Evolutionary conservation across 2,329 filamentous ascomycete genomes (phyloP), one percentile per base, ranked within the genome.

Genomic region (Cladosporium velox): DNA sequence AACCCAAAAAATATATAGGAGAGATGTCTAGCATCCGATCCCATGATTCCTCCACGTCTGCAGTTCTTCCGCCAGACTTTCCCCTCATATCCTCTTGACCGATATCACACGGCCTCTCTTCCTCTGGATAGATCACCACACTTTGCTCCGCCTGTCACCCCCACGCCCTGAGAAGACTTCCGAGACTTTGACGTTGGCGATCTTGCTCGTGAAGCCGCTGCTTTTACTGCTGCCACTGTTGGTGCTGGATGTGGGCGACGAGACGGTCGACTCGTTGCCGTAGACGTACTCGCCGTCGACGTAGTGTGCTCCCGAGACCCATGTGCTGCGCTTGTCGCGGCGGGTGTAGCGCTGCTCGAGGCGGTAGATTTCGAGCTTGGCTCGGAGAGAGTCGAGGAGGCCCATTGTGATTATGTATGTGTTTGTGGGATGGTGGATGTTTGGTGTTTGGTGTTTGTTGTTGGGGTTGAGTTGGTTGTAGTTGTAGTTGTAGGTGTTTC

Each of bases 261-360:
- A 55, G 35, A 64, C 60, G 60, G 49, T 64, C 32, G 60, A 55
- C 24, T 64, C 60, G 35, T 64, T 64, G 49, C 60, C 60, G 84
- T 93, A 96, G 78, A 97, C 85, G 82, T 97, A 97, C 83, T 97
- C 94, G 80, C 93, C 95, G 77, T 98, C 92, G 70, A 97, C 91
- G 79, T 98, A 98, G 77, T 91, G 86, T 34, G 93, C 94, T 74
- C 92, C 93, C 76, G 91, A 93, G 76, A 91, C 88, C 79, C 96
- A 97, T 67, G 91, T 95, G 64, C 89, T 93, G 78, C 94, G 92
- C 73, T 94, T 91, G 74, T 94, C 92, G 77, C 92, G 90, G 75
- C 91, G 91, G 61, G 93, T 96, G 84, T 98, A 98, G 74, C 92
- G 90, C 82, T 97, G 90, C 83, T 98, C 94, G 72, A 98, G 89